Conservation (phyloP, 2,329 filamentous ascomycete species). For the Epichloe bromicola region DNA sequence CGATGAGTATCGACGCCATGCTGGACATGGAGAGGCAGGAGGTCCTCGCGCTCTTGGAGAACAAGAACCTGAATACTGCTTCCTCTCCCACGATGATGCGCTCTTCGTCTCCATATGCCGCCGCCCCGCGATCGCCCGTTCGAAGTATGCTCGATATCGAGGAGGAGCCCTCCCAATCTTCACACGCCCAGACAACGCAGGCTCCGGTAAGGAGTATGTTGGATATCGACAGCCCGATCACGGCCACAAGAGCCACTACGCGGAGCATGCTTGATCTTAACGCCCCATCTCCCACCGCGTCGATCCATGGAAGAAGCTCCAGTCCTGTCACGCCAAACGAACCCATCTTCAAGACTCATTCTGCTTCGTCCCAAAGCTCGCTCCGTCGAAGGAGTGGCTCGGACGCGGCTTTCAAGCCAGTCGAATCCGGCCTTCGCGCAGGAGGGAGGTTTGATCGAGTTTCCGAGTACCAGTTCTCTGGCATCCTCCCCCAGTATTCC, state of each 20-base stretch:
- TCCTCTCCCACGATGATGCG: slow-evolving; percentile 25
- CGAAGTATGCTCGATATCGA: slow-evolving; percentile 55
- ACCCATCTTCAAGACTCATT: slow-evolving; percentile 10
- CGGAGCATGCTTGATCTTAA: slow-evolving; percentile 42
- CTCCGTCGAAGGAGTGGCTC: slow-evolving; percentile 41
- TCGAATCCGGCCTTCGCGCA: slow-evolving; percentile 28
- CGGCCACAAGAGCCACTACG: slow-evolving; percentile 25
- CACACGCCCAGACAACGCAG: slow-evolving; percentile 24
- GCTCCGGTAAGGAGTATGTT: slow-evolving; percentile 53
- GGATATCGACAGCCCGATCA: slow-evolving; percentile 35
- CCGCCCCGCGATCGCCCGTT: slow-evolving; percentile 49
- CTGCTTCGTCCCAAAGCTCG: slow-evolving; percentile 10
- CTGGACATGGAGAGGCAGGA: slow-evolving; percentile 67
- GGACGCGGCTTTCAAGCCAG: slow-evolving; percentile 35
- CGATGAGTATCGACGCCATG: slow-evolving; percentile 65
- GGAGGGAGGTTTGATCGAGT: slow-evolving; percentile 28
- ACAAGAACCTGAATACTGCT: slow-evolving; percentile 20
- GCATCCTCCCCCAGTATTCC: slow-evolving; percentile 23
- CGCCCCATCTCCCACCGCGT: slow-evolving; percentile 20
- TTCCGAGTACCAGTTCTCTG: slow-evolving; percentile 47
- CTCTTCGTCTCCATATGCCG: slow-evolving; percentile 40
- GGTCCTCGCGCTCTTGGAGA: slow-evolving; percentile 56
- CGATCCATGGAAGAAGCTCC: slow-evolving; percentile 17
- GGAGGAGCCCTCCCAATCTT: slow-evolving; percentile 16
- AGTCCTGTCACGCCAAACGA: slow-evolving; percentile 21